Evolutionary conservation across 2,329 filamentous ascomycete species (phyloP), one percentile per base, ranked within the genome.

Genomic region (Rosellinia necatrix): DNA sequence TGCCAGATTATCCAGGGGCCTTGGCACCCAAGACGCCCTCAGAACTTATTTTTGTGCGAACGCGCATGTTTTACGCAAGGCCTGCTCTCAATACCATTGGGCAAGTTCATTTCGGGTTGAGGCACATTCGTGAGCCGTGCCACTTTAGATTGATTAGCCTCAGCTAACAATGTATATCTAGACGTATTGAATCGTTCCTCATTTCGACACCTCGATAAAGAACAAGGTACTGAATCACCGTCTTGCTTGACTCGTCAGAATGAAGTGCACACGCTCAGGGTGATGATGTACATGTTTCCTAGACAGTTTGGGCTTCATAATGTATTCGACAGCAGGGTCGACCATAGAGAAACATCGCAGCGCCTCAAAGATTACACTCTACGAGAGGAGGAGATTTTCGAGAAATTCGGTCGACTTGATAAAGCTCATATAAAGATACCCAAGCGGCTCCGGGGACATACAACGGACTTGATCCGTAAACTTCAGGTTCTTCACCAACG

Each of bases 261-360:
- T 64, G 66, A 76, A 1, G 68, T 73, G 10, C 81, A 88, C 60
- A 89, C 86, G 0, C 68, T 85, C 9, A 90, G 89, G 64, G 74
- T 96, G 17, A 84, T 96, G 82, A 94, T 93, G 78, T 93, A 97
- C 72, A 86, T 99, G 1, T 99, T 99, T 65, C 94, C 94, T 27
- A 82, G 88, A 9, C 92, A 97, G 67, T 97, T 96, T 68, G 84
- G 85, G 12, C 76, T 99, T 3, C 91, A 96, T 68, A 99, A 97
- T 72, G 91, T 89, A n/a, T 97, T 97, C 69, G 91, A 86, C 0
- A 90, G 86, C 4, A 74, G 77, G 3, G 80, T 88, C 13, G 82
- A 94, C 69, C 70, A 69, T 19, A 81, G 75, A 44, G 83, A 90
- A 66, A 93, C 88, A 0, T 77, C 84, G 0, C 88, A 93, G 64